Evolutionary conservation across 345 rosid species (phyloP).

Genomic region (Lumnitzera racemosa): DNA sequence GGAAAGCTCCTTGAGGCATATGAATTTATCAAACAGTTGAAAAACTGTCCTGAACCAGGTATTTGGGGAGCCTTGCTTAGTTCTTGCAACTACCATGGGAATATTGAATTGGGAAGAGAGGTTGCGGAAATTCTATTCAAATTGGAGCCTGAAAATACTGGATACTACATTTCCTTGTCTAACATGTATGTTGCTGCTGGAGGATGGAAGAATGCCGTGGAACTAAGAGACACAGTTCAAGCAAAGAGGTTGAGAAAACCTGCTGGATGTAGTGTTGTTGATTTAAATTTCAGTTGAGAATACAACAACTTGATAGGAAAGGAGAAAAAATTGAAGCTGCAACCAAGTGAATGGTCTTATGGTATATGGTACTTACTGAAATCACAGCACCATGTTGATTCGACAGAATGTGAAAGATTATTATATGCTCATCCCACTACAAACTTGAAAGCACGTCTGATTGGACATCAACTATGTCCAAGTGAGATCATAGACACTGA

Average conservation of each 20-base stretch:
- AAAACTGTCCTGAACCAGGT: constrained; percentile 27
- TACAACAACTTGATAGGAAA: too few species aligned
- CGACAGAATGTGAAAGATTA: too few species aligned
- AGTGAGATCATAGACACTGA: too few species aligned
- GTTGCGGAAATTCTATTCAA: constrained; percentile 46
- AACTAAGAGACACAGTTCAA: constrained; percentile 25
- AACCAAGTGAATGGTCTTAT: too few species aligned
- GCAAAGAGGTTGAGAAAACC: constrained; percentile 29
- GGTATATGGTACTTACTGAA: too few species aligned
- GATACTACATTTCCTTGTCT: constrained; percentile 36
- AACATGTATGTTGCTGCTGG: constrained; percentile 40
- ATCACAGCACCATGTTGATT: too few species aligned
- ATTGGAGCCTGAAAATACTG: constrained; percentile 47
- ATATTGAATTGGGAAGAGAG: constrained; percentile 32
- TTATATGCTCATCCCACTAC: too few species aligned
- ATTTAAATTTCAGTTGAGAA: constrained; percentile 10
- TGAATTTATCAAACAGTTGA: constrained; percentile 29
- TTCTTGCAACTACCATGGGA: constrained; percentile 43
- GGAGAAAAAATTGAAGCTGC: too few species aligned
- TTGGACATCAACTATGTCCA: too few species aligned
- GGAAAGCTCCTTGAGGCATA: constrained; percentile 49
- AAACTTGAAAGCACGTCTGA: too few species aligned
- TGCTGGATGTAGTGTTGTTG: constrained; percentile 35
- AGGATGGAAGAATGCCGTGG: constrained; percentile 44
- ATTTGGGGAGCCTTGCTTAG: constrained; percentile 54